Evolutionary conservation across 2,329 filamentous ascomycete genomes (phyloP).

Genomic region (Clarireedia hainanense): DNA sequence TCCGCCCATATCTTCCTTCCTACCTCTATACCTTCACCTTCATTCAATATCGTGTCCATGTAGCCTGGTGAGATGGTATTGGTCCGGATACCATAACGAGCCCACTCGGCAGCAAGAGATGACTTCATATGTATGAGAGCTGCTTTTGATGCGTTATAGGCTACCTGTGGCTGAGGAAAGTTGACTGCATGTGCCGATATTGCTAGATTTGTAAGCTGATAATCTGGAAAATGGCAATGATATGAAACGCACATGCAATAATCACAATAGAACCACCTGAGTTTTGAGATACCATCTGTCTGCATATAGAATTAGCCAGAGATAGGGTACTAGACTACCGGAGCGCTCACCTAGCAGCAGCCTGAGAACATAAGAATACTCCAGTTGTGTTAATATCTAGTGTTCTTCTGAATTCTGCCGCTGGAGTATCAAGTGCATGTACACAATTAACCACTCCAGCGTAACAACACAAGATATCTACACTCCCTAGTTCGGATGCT

Average conservation of each 20-base stretch:
- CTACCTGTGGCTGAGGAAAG: constrained; percentile 52
- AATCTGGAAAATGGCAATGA: too few relatives aligned
- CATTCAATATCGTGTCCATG: constrained; percentile 57
- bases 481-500: constrained; percentile 37
- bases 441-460: constrained; percentile 60
- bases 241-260: constrained; percentile 39
- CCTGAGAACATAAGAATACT: constrained; percentile 62
- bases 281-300: constrained; percentile 9
- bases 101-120: constrained; percentile 67
- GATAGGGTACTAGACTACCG: too few relatives aligned
- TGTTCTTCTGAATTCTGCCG: constrained; percentile 52
- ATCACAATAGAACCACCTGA: constrained; percentile 55
- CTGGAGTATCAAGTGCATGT: constrained; percentile 50
- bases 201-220: constrained; percentile 39
- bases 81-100: constrained; percentile 58
- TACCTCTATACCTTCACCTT: constrained; percentile 48
- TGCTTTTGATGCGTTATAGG: constrained; percentile 67
- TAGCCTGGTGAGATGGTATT: constrained; percentile 68
- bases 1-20: constrained; percentile 46
- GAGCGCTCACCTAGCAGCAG: constrained; percentile 36
- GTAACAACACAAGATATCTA: constrained; percentile 48
- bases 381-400: constrained; percentile 68
- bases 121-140: constrained; percentile 55
- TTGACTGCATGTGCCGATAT: constrained; percentile 57
- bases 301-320: not conserved